A percentile compares a stretch with the other conserved stretches of the same genome.
These are phyloP conservation scores for Penicillium sp. DNA, from an alignment of 2,329 filamentous ascomycete species.

Conservation along the genomic window DNA sequence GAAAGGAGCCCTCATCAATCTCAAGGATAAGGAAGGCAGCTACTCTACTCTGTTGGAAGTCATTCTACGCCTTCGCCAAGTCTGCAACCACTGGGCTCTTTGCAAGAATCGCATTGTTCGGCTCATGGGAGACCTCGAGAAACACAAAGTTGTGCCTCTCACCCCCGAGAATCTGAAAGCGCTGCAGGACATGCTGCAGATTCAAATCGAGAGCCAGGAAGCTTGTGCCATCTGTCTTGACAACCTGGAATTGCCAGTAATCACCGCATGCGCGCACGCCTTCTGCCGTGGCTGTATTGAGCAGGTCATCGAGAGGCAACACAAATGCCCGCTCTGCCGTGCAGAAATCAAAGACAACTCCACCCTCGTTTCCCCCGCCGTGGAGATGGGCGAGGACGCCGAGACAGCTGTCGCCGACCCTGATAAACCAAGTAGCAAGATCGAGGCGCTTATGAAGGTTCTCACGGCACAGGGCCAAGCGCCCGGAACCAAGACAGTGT, in stretches of 20 bases:
- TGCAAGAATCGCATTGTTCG: constrained; percentile 73
- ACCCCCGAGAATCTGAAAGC: constrained; percentile 71
- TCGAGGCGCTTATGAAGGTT: constrained; percentile 75
- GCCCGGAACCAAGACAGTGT: constrained; percentile 71
- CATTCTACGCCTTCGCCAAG: constrained; percentile 78
- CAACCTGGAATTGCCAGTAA: constrained; percentile 69
- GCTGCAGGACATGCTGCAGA: constrained; percentile 72
- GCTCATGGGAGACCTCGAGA: constrained; percentile 70
- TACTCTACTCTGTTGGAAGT: constrained; percentile 80
- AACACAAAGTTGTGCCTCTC: constrained; percentile 67
- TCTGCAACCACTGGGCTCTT: constrained; percentile 87
- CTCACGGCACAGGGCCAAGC: constrained; percentile 68
- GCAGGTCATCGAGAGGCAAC: constrained; percentile 71
- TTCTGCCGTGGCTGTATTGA: constrained; percentile 77
- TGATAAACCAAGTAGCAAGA: constrained; percentile 75
- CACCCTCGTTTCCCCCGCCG: constrained; percentile 67
- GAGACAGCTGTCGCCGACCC: constrained; percentile 59
- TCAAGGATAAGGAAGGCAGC: constrained; percentile 53
- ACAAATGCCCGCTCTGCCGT: constrained; percentile 84
- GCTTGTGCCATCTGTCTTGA: constrained; percentile 84
- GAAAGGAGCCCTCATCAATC: constrained; percentile 67
- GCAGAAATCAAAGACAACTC: constrained; percentile 63
- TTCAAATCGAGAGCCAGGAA: constrained; percentile 78
- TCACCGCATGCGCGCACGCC: constrained; percentile 80
- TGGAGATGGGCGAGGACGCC: constrained; percentile 55